phyloP scores from a whole-genome alignment of 2,329 filamentous ascomycete species.

The Diaporthe humulicola region DNA sequence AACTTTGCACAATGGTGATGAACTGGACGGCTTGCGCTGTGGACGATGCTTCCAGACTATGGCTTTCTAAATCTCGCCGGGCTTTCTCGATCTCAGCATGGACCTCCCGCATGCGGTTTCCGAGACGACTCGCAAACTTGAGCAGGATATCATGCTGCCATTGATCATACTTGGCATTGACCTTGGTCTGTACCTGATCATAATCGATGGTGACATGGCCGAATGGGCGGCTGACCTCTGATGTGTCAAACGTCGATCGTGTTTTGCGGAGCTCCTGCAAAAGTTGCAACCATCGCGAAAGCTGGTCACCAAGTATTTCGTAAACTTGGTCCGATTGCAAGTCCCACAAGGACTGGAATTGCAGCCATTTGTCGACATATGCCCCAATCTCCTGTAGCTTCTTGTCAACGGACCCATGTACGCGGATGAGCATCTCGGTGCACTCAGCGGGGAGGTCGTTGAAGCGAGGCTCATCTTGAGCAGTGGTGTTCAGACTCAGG shows the following conservation, averaged over 20 bases:
- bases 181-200: conserved; percentile 97
- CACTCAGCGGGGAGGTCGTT: conserved; percentile 88
- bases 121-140: conserved; percentile 92
- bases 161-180: conserved; percentile 99
- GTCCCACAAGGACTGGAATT: conserved; percentile 99
- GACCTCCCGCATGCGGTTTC: conserved; percentile 91
- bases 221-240: conserved; percentile 92
- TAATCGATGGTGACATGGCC: conserved; percentile 97
- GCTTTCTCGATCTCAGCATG: conserved; percentile 93
- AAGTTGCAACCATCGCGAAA: conserved; percentile 92
- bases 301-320: conserved; percentile 88
- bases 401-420: conserved; percentile 86
- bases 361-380: conserved; percentile 98
- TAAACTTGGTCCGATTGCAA: conserved; percentile 96
- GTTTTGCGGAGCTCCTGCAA: conserved; percentile 98
- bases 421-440: conserved; percentile 81
- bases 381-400: conserved; percentile 83
- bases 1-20: conserved; percentile 97
- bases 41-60: conserved; percentile 92
- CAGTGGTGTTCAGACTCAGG: conserved; percentile 69
- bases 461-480: conserved; percentile 79
- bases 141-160: conserved; percentile 98
- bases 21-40: conserved; percentile 98
- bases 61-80: conserved; percentile 88
- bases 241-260: conserved; percentile 95